phyloP scores from a whole-genome alignment of 2,329 filamentous ascomycete species.

The Periconia digitata region DNA sequence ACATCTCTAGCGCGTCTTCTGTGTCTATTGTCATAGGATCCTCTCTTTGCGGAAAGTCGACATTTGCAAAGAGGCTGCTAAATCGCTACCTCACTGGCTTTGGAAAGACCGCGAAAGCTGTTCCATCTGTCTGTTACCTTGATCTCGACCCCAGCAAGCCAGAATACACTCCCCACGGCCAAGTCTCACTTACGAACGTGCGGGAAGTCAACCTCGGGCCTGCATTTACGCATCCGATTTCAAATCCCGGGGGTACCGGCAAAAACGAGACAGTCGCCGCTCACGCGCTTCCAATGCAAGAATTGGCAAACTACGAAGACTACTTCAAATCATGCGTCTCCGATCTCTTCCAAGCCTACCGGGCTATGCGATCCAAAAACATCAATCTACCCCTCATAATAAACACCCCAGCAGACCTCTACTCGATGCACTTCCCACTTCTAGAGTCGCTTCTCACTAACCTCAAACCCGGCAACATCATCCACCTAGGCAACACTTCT shows the following conservation, averaged over 20 bases:
- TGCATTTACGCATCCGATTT: slow-evolving; percentile 63
- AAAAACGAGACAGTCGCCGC: slow-evolving; percentile 55
- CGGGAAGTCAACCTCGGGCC: slow-evolving; percentile 64
- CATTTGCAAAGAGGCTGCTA: slow-evolving; percentile 65
- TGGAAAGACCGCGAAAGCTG: slow-evolving; percentile 26
- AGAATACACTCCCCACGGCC: slow-evolving; percentile 70
- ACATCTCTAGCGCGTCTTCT: slow-evolving; percentile 40
- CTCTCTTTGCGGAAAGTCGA: slow-evolving; percentile 76
- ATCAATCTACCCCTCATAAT: slow-evolving; percentile 62
- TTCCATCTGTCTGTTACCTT: slow-evolving; percentile 58
- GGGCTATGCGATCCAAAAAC: slow-evolving; percentile 45
- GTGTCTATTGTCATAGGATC: slow-evolving; percentile 66
- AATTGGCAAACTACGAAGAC: slow-evolving; percentile 66
- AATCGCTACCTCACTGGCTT: slow-evolving; percentile 65
- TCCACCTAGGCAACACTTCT: slow-evolving; percentile 60
- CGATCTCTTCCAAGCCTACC: slow-evolving; percentile 65
- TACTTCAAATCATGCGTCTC: slow-evolving; percentile 66
- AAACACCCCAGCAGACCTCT: slow-evolving; percentile 75
- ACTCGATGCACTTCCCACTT: slow-evolving; percentile 68
- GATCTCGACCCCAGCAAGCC: slow-evolving; percentile 79
- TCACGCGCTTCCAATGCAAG: slow-evolving; percentile 67
- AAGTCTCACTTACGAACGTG: slow-evolving; percentile 67
- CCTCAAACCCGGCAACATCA: slow-evolving; percentile 60
- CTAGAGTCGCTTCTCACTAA: slow-evolving; percentile 59
- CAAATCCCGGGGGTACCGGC: slow-evolving; percentile 20